phyloP scores from a whole-genome alignment of 2,329 filamentous ascomycete genomes.

The Phialophora verrucosa region DNA sequence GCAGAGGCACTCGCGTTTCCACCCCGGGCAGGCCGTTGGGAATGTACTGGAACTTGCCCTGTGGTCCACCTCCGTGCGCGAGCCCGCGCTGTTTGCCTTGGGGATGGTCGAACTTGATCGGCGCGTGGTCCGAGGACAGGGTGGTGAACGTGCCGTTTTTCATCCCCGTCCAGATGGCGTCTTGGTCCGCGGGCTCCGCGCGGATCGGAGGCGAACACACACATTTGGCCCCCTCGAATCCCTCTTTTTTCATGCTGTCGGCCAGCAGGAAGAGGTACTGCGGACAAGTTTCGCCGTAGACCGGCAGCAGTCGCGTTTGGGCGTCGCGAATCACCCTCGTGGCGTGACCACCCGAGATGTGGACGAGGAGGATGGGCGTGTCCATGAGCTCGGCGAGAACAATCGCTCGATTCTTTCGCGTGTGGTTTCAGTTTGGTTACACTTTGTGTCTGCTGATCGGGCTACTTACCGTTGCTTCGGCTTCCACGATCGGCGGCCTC shows the following conservation, averaged over 20 bases:
- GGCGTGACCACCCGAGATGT: conserved; percentile 45
- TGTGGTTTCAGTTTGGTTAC: conserved; percentile 53
- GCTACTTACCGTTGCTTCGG: too few relatives aligned
- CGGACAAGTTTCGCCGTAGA: conserved; percentile 54
- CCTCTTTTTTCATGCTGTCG: conserved; percentile 46
- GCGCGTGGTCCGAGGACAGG: too few relatives aligned
- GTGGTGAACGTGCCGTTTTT: conserved; percentile 58
- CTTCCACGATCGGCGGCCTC: conserved; percentile 41
- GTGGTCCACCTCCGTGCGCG: conserved; percentile 42
- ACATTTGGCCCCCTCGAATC: conserved; percentile 57
- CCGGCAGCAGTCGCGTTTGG: too few relatives aligned
- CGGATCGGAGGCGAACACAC: conserved; percentile 60
- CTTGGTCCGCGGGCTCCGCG: conserved; percentile 54
- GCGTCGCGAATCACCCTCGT: conserved; percentile 57
- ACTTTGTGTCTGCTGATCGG: neutral
- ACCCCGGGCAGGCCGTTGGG: conserved; percentile 53
- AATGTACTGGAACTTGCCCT: conserved; percentile 47
- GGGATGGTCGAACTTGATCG: too few relatives aligned
- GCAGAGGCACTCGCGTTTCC: conserved; percentile 49
- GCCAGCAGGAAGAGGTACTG: conserved; percentile 62
- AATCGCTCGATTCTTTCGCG: conserved; percentile 54
- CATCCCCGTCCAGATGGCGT: conserved; percentile 59
- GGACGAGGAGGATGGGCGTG: conserved; percentile 60
- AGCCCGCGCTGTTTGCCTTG: too few relatives aligned
- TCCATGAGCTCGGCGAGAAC: conserved; percentile 56